Percentiles rank a stretch among this genome's conserved stretches.
Conservation (phyloP, 257 asterid genomes). For the Nicotiana otophora region DNA sequence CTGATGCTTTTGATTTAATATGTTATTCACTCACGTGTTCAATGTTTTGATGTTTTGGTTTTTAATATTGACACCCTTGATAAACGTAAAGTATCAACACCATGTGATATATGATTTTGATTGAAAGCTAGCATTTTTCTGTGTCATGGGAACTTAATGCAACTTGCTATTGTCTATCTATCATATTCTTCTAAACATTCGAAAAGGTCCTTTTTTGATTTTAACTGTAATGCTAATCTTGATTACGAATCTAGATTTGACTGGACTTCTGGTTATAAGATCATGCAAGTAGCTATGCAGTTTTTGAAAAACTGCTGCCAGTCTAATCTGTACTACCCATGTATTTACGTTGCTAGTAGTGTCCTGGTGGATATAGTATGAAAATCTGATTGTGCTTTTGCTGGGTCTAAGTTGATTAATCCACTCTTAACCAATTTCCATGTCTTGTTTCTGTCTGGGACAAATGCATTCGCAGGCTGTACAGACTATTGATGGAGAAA, state of each 20-base stretch:
- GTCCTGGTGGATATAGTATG: background rate
- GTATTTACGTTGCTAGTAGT: background rate
- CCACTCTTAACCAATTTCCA: background rate
- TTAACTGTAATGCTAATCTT: background rate
- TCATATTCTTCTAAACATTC: background rate
- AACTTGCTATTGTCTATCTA: background rate
- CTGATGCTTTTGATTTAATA: background rate
- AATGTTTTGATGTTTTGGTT: background rate
- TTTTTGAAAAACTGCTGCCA: background rate
- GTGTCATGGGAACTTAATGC: background rate
- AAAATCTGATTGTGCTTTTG: background rate
- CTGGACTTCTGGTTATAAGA: background rate
- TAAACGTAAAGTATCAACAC: background rate
- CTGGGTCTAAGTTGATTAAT: background rate
- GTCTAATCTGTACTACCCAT: background rate
- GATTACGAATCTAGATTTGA: background rate
- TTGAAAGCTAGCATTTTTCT: background rate
- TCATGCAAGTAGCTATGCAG: background rate
- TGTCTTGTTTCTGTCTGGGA: background rate
- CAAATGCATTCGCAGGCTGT: constrained; percentile 51
- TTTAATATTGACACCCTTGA: background rate
- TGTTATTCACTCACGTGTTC: no score
- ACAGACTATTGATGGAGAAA: constrained; percentile 87
- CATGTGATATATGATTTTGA: background rate
- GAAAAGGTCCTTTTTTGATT: background rate